Evolutionary conservation across 192 early-diverging fungal species (phyloP).

Genomic region (Gigaspora rosea): DNA sequence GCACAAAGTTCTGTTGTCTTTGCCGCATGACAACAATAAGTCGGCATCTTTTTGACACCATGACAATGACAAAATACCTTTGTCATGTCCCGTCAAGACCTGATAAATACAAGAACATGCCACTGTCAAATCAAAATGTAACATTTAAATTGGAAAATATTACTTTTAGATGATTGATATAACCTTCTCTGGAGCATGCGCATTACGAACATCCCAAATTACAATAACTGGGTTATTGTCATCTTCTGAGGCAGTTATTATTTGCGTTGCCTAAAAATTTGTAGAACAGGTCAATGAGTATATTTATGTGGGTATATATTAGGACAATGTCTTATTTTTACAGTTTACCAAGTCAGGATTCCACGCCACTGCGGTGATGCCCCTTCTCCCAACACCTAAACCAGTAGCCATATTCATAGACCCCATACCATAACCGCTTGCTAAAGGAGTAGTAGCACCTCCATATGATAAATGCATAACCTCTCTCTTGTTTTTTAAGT

Average conservation of each 20-base stretch:
- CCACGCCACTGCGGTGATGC: slow-evolving; percentile 86
- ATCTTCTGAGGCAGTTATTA: slow-evolving; percentile 91
- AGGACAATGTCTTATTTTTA: background rate
- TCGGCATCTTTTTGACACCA: slow-evolving; percentile 97
- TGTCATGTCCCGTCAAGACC: slow-evolving; percentile 81
- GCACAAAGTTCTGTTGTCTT: slow-evolving; percentile 92
- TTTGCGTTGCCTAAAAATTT: slow-evolving; percentile 76
- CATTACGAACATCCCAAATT: slow-evolving; percentile 96
- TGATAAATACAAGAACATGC: slow-evolving; percentile 28
- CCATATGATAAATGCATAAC: slow-evolving; percentile 72
- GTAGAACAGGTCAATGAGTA: background rate
- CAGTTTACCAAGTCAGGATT: slow-evolving; percentile 75
- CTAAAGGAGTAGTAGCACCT: slow-evolving; percentile 47
- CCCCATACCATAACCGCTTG: slow-evolving; percentile 48
- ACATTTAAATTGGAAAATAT: no score
- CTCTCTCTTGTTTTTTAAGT: slow-evolving; percentile 85
- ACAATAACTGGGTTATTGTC: slow-evolving; percentile 85
- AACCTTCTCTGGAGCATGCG: slow-evolving; percentile 83
- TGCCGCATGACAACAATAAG: slow-evolving; percentile 89
- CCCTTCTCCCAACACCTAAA: slow-evolving; percentile 59
- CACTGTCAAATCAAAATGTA: no score
- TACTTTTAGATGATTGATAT: no score
- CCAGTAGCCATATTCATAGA: slow-evolving; percentile 43
- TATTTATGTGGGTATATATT: background rate
- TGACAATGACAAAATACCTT: slow-evolving; percentile 88